Conservation (phyloP, 441 rosid genomes). For the Pelargonium myrrhifolium region DNA sequence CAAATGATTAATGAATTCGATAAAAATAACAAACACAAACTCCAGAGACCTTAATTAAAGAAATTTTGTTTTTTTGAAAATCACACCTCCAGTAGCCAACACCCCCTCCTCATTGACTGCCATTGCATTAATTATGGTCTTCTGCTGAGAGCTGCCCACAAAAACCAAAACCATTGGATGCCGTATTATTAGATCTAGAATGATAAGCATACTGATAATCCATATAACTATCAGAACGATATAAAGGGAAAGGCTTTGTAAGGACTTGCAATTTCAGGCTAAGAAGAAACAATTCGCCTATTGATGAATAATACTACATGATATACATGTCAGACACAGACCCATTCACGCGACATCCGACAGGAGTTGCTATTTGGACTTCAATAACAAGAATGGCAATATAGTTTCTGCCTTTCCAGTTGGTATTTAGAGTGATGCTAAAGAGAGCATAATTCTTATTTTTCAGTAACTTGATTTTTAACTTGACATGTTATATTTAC, state of each 20-base stretch:
- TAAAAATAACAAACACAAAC: background rate
- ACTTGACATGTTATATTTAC: too few species aligned
- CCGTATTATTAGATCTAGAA: background rate
- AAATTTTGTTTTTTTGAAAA: too few species aligned
- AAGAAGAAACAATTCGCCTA: too few species aligned
- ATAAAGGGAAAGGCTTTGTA: background rate
- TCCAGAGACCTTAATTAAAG: background rate
- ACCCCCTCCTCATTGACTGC: constrained; percentile 93
- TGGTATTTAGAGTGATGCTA: too few species aligned
- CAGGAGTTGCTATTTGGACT: too few species aligned
- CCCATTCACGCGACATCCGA: too few species aligned
- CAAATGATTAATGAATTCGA: background rate
- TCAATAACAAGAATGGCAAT: too few species aligned
- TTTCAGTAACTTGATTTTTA: too few species aligned
- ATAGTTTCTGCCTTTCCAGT: too few species aligned
- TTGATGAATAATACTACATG: too few species aligned
- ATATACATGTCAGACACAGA: too few species aligned
- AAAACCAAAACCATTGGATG: background rate
- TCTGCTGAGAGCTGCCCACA: constrained; percentile 74
- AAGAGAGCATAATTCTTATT: too few species aligned
- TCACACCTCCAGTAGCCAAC: constrained; percentile 87
- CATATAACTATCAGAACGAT: background rate
- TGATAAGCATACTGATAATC: background rate
- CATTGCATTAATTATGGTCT: constrained; percentile 88
- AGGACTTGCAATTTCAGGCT: background rate